Conservation (phyloP, 495 filamentous ascomycete species). For the Talaromyces nanjingensis region DNA sequence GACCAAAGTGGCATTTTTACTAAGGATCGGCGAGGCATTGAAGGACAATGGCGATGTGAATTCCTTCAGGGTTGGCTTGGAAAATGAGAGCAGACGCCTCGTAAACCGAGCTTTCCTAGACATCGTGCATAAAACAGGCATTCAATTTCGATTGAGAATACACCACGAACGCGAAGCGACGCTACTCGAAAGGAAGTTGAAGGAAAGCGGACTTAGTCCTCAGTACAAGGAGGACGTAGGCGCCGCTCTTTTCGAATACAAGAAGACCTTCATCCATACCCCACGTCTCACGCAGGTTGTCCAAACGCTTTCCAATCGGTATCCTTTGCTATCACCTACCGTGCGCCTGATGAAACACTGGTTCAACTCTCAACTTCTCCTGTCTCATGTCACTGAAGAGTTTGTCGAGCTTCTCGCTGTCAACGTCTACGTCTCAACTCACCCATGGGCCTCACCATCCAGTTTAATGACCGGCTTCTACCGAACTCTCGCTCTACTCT, state of each 20-base stretch:
- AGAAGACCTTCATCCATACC: constrained; percentile 59
- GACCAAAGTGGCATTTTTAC: constrained; percentile 85
- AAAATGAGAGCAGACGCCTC: constrained; percentile 58
- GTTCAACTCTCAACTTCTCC: constrained; percentile 79
- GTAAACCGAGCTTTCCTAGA: constrained; percentile 83
- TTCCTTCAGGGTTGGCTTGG: constrained; percentile 65
- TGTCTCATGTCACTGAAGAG: constrained; percentile 66
- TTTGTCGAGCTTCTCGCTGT: constrained; percentile 74
- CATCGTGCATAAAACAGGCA: constrained; percentile 61
- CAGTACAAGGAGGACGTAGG: constrained; percentile 58
- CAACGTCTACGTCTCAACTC: constrained; percentile 70
- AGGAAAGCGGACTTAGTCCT: constrained; percentile 58
- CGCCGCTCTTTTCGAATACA: constrained; percentile 61
- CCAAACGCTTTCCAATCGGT: constrained; percentile 68
- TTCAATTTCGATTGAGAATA: constrained; percentile 48
- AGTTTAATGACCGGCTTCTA: constrained; percentile 77
- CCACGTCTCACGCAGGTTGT: constrained; percentile 79
- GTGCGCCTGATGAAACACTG: constrained; percentile 86
- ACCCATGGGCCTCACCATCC: constrained; percentile 73
- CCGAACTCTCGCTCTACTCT: constrained; percentile 66
- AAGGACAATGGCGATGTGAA: constrained; percentile 44
- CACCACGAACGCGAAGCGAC: constrained; percentile 77
- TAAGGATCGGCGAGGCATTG: constrained; percentile 71
- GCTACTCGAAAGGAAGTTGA: constrained; percentile 70
- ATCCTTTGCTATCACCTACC: constrained; percentile 72